These are phyloP conservation scores for Arthroderma uncinatum DNA, from an alignment of 2,329 filamentous ascomycete species.

Conservation along the genomic window DNA sequence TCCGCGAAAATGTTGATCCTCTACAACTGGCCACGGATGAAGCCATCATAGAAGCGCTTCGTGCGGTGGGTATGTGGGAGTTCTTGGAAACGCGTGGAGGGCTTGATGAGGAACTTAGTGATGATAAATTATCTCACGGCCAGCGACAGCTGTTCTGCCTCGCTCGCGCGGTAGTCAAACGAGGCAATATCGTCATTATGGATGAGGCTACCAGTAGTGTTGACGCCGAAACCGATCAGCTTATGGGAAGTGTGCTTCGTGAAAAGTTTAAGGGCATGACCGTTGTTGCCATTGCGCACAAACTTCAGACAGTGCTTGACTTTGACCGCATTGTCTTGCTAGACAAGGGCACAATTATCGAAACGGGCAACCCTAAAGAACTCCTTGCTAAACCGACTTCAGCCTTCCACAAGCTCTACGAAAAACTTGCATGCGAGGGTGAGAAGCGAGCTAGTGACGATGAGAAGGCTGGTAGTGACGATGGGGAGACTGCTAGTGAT, in stretches of 20 bases:
- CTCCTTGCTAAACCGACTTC: neutral
- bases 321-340: constrained; percentile 85
- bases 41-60: neutral
- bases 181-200: constrained; percentile 89
- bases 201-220: constrained; percentile 86
- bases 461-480: no score
- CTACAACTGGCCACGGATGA: neutral
- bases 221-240: constrained; percentile 54
- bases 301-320: constrained; percentile 90
- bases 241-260: constrained; percentile 52
- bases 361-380: constrained; percentile 29
- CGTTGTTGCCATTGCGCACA: constrained; percentile 95
- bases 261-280: constrained; percentile 74
- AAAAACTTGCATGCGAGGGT: neutral
- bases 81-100: neutral
- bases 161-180: constrained; percentile 81
- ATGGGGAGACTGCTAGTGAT: no score
- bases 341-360: constrained; percentile 75
- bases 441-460: no score
- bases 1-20: neutral
- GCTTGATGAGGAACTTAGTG: neutral
- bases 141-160: constrained; percentile 89
- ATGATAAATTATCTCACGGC: constrained; percentile 70
- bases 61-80: constrained; percentile 3
- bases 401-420: neutral